phyloP scores from a whole-genome alignment of 2,329 filamentous ascomycete genomes.

The Beauveria bassiana region DNA sequence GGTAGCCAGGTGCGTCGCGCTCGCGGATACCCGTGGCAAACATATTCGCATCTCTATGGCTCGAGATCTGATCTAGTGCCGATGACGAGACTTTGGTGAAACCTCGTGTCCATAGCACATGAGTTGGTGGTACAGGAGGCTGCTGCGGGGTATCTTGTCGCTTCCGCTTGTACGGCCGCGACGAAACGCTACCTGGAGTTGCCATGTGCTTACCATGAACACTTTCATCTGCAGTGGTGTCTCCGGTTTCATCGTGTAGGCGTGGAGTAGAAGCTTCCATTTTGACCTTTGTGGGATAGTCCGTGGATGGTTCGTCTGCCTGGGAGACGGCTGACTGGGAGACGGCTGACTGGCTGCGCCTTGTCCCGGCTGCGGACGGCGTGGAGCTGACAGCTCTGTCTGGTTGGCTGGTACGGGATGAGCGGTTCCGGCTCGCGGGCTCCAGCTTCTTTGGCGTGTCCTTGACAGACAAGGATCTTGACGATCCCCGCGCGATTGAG shows the following conservation, averaged over 20 bases:
- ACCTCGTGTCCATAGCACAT: conserved; percentile 68
- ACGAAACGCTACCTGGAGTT: conserved; percentile 30
- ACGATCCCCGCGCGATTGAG: conserved; percentile 25
- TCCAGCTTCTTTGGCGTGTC: conserved; percentile 15
- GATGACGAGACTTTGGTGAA: conserved; percentile 66
- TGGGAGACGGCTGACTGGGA: conserved; percentile 40
- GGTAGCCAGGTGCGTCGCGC: conserved; percentile 68
- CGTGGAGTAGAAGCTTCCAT: conserved; percentile 50
- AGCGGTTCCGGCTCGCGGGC: conserved; percentile 22
- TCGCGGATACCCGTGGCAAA: conserved; percentile 71
- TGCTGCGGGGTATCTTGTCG: conserved; percentile 43
- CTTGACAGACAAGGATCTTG: conserved; percentile 18
- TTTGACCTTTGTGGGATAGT: conserved; percentile 42
- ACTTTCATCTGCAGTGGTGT: conserved; percentile 49
- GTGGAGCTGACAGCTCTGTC: conserved; percentile 27
- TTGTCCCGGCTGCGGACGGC: conserved; percentile 26
- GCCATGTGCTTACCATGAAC: conserved; percentile 30
- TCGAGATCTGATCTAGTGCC: conserved; percentile 68
- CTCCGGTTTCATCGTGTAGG: conserved; percentile 45
- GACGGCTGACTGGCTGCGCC: conserved; percentile 38
- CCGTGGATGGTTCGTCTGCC: conserved; percentile 39
- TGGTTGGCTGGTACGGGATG: conserved; percentile 29
- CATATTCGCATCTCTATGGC: conserved; percentile 71
- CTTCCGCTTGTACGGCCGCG: conserved; percentile 46
- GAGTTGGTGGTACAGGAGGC: conserved; percentile 48